These are phyloP conservation scores for Aureobasidium sp. DNA, from an alignment of 2,329 filamentous ascomycete species.

Conservation along the genomic window DNA sequence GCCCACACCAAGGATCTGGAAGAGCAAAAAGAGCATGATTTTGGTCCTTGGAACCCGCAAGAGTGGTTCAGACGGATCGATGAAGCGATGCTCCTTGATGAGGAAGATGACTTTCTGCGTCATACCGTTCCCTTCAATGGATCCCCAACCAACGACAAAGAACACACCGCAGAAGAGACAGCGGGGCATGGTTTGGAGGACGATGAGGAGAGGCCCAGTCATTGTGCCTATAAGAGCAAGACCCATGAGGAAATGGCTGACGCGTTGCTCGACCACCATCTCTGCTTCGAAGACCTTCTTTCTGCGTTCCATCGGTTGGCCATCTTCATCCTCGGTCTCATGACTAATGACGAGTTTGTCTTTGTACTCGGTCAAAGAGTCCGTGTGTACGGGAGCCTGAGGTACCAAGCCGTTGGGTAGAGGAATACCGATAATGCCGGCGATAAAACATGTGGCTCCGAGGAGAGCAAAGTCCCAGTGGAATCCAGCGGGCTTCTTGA, in stretches of 20 bases:
- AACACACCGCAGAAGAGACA: not conserved
- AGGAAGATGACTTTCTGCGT: slow-evolving; percentile 44
- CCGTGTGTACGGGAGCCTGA: not conserved
- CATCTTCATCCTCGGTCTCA: not conserved
- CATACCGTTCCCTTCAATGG: slow-evolving; percentile 46
- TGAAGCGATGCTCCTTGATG: slow-evolving; percentile 37
- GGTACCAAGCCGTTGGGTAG: not conserved
- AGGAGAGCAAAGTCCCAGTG: not conserved
- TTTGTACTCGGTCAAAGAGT: not conserved
- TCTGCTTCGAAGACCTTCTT: not conserved
- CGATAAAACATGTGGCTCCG: not conserved
- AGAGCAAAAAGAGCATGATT: slow-evolving; percentile 43
- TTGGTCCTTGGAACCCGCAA: slow-evolving; percentile 35
- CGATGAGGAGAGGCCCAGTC: not conserved
- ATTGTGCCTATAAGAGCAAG: not conserved
- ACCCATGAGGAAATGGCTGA: not conserved
- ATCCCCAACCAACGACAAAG: slow-evolving; percentile 26
- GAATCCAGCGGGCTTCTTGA: not conserved
- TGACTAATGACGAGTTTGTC: not conserved
- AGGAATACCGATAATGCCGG: not conserved
- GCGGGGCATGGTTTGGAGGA: not conserved
- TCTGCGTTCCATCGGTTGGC: not conserved
- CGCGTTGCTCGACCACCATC: not conserved
- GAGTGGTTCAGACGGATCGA: slow-evolving; percentile 40
- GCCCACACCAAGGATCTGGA: slow-evolving; percentile 44